These are phyloP conservation scores for Corymbia maculata DNA, from an alignment of 345 rosid species.

Conservation along the genomic window DNA sequence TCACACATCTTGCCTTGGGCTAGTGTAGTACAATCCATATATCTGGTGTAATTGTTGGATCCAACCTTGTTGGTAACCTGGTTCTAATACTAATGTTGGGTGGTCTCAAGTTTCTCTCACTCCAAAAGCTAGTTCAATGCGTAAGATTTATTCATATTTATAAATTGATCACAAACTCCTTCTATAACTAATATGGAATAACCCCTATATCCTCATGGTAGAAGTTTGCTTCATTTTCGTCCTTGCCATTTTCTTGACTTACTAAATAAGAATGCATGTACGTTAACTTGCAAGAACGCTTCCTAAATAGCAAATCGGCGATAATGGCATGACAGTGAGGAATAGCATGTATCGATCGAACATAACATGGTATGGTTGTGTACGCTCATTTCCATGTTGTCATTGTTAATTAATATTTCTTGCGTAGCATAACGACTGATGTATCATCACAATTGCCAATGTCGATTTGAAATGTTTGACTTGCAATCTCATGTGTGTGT, in stretches of 20 bases:
- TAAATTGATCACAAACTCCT: neutral
- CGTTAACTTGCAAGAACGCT: neutral
- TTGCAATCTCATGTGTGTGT: neutral
- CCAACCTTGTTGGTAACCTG: neutral
- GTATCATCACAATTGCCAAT: neutral
- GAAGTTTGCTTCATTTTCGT: neutral
- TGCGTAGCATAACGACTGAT: neutral
- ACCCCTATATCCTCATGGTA: neutral
- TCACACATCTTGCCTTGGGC: neutral
- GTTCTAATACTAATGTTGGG: accelerated
- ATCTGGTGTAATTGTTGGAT: neutral
- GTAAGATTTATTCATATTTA: neutral
- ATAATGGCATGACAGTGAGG: neutral
- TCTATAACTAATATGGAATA: no score
- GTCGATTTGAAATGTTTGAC: neutral
- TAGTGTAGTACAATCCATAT: neutral
- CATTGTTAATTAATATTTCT: neutral
- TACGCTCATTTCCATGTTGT: neutral
- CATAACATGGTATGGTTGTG: neutral
- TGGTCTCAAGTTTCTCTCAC: neutral
- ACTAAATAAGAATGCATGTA: neutral
- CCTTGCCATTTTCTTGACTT: neutral
- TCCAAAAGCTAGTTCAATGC: neutral
- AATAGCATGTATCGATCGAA: neutral
- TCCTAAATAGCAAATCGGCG: neutral